These are phyloP conservation scores for Agaricus blazei DNA, from an alignment of 768 basidiomycete genomes.

Conservation along the genomic window DNA sequence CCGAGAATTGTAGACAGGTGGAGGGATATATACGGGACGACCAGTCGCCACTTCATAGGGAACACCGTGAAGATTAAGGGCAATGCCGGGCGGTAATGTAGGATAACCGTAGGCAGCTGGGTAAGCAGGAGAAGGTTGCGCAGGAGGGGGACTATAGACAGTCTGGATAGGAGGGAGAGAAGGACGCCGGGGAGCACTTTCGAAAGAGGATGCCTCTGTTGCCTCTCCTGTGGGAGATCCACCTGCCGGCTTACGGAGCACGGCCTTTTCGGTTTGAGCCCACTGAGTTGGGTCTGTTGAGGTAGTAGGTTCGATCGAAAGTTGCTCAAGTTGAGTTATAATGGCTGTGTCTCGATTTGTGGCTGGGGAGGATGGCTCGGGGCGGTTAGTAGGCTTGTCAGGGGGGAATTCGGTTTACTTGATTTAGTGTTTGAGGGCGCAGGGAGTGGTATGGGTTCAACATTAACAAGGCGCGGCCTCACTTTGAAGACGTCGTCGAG, in stretches of 20 bases:
- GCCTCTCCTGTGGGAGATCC: slow-evolving; percentile 11
- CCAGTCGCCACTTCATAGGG: slow-evolving; percentile 82
- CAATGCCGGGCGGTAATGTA: slow-evolving; percentile 70
- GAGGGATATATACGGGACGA: slow-evolving; percentile 68
- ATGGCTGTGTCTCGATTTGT: slow-evolving; percentile 23
- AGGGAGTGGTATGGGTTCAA: slow-evolving; percentile 26
- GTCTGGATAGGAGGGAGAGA: slow-evolving; percentile 37
- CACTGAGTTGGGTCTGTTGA: slow-evolving; percentile 29
- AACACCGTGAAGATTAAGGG: slow-evolving; percentile 68
- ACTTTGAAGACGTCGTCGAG: slow-evolving; percentile 57
- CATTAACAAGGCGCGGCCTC: slow-evolving; percentile 41
- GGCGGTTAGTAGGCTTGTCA: slow-evolving; percentile 2
- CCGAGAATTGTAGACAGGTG: slow-evolving; percentile 62
- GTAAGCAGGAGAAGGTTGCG: slow-evolving; percentile 51
- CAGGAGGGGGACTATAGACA: slow-evolving; percentile 36
- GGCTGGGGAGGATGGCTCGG: slow-evolving; percentile 1
- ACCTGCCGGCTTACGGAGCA: slow-evolving; percentile 30
- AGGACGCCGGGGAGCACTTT: slow-evolving; percentile 23
- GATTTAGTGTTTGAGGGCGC: slow-evolving; percentile 15
- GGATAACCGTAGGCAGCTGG: slow-evolving; percentile 65
- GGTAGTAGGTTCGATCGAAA: slow-evolving; percentile 26
- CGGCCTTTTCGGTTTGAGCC: slow-evolving; percentile 44
- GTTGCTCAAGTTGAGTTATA: slow-evolving; percentile 34
- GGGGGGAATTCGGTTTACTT: slow-evolving; percentile 14
- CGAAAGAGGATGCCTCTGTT: slow-evolving; percentile 19